phyloP scores from a whole-genome alignment of 163 green algal species.

The Volvox carteri region DNA sequence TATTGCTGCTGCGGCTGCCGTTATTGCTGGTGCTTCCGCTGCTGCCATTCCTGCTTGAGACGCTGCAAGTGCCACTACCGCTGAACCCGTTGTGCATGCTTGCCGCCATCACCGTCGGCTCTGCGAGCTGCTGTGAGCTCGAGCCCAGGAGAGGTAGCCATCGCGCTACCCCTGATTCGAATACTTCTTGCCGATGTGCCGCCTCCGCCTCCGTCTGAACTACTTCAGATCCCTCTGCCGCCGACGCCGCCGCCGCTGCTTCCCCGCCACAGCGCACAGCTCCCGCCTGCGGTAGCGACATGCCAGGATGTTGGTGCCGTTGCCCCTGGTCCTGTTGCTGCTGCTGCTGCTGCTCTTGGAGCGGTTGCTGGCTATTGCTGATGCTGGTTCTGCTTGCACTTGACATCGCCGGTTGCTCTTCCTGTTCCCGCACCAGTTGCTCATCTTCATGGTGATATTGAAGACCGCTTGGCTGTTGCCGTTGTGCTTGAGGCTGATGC shows the following conservation, averaged over 20 bases:
- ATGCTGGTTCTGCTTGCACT: not conserved
- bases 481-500: not conserved
- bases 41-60: not conserved
- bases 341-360: not conserved
- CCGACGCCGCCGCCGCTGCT: not conserved
- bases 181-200: too few relatives aligned
- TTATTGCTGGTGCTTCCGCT: not conserved
- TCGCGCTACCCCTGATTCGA: not conserved
- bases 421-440: too few relatives aligned
- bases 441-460: not conserved
- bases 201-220: constrained; percentile 8
- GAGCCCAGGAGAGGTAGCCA: constrained; percentile 7
- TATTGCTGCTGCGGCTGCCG: constrained; percentile 3
- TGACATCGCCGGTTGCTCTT: too few relatives aligned
- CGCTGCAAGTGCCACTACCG: not conserved
- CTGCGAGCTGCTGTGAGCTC: not conserved
- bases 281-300: not conserved
- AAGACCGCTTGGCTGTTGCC: not conserved
- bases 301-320: not conserved
- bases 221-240: too few relatives aligned
- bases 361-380: too few relatives aligned
- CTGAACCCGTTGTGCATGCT: not conserved
- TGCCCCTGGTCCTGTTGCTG: not conserved
- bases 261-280: not conserved
- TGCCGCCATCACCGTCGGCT: not conserved